phyloP scores from a whole-genome alignment of 106 monocot genomes.

The Platanthera guangdongensis region DNA sequence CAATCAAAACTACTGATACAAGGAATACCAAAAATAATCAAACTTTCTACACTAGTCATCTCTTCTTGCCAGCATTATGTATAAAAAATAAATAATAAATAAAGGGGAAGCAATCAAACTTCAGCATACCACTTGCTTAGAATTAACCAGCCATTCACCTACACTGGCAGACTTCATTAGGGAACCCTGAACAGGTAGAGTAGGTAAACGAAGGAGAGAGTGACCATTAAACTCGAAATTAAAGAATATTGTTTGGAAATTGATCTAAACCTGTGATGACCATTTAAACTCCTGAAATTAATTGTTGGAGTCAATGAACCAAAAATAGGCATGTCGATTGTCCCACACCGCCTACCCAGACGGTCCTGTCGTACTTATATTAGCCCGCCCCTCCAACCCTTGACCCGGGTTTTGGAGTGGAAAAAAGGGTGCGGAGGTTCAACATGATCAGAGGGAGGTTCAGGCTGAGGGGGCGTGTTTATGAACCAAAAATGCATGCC shows the following conservation, averaged over 20 bases:
- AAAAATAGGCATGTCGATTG: too few species aligned
- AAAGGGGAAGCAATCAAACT: neutral
- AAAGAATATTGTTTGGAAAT: neutral
- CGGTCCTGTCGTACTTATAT: too few species aligned
- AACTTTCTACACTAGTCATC: neutral
- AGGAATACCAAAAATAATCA: neutral
- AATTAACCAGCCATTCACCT: constrained; percentile 1
- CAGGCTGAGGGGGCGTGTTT: too few species aligned
- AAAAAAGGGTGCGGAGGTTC: too few species aligned
- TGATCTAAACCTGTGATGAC: constrained; percentile 6
- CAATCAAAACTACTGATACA: neutral
- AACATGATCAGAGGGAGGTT: too few species aligned
- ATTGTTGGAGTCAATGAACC: too few species aligned
- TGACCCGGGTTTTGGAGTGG: too few species aligned
- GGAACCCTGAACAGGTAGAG: neutral
- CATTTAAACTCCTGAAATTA: too few species aligned
- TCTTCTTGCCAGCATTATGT: neutral
- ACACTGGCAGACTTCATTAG: neutral
- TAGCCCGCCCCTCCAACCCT: too few species aligned
- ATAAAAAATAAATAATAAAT: neutral
- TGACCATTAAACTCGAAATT: neutral
- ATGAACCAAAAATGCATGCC: too few species aligned
- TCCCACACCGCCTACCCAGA: too few species aligned
- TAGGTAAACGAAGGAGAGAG: neutral
- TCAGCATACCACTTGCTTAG: neutral